These are phyloP conservation scores for Phlyctochytrium bullatum DNA, from an alignment of 192 early-diverging fungal species.

Conservation along the genomic window DNA sequence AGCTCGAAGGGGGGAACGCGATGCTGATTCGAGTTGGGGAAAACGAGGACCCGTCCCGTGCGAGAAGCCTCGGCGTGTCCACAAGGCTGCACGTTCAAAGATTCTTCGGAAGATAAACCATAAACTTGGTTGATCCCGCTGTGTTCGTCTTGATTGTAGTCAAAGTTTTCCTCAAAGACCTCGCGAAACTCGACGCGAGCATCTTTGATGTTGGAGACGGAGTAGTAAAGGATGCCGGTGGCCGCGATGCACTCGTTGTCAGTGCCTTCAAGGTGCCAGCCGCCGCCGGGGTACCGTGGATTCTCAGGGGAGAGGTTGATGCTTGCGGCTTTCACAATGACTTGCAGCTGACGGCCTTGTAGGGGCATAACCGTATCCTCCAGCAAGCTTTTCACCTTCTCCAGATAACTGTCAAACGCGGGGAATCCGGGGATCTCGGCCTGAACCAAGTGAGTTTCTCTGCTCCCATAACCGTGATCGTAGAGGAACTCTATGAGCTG, in stretches of 20 bases:
- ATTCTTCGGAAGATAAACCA: not conserved
- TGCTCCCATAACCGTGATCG: not conserved
- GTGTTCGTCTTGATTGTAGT: slow-evolving; percentile 24
- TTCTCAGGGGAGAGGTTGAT: slow-evolving; percentile 68
- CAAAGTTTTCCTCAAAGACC: slow-evolving; percentile 11
- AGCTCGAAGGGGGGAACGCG: slow-evolving; percentile 59
- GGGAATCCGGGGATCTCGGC: not conserved
- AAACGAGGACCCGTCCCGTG: slow-evolving; percentile 64
- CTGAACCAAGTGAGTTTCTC: too few relatives aligned
- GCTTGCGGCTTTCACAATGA: slow-evolving; percentile 71
- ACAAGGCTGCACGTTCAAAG: not conserved
- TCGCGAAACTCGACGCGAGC: slow-evolving; percentile 56
- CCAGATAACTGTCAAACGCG: not conserved
- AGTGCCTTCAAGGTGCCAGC: slow-evolving; percentile 72
- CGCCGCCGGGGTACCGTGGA: slow-evolving; percentile 48
- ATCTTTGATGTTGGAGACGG: slow-evolving; percentile 65
- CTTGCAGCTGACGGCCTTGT: slow-evolving; percentile 47
- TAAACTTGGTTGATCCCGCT: not conserved
- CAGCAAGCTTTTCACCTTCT: not conserved
- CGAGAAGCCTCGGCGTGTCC: slow-evolving; percentile 1
- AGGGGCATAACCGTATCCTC: slow-evolving; percentile 13
- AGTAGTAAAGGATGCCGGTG: slow-evolving; percentile 72
- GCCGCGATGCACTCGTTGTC: slow-evolving; percentile 68
- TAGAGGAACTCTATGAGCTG: not conserved
- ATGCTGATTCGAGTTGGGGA: slow-evolving; percentile 75